Evolutionary conservation across 116 monocot species (phyloP), one percentile per base, ranked within the genome.

Genomic region (Posidonia oceanica): DNA sequence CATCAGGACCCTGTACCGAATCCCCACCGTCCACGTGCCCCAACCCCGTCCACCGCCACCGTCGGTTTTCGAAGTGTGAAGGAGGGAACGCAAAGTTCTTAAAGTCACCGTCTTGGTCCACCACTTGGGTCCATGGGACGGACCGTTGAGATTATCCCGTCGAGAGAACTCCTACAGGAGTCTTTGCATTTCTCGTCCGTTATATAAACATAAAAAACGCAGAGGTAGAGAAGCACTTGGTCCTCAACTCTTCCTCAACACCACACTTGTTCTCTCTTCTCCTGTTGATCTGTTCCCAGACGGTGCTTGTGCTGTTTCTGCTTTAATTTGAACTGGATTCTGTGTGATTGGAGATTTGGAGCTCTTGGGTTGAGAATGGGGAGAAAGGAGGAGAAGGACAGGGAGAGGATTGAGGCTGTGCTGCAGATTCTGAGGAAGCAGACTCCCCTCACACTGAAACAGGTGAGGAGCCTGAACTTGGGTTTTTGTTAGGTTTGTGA

Each of bases 341-440:
- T 66, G 66, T 29, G 29, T 29, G 29, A 29, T 29, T 29, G 41
- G 16, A 11, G 4, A 5, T 0, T 20, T 6, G 2, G 39, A 13
- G 63, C 12, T 58, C 39, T 40, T 39, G 44, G 20, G 22, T 67
- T 67, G 82, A 80, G 69, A 22, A 82, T 72, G 73, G 70, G 71
- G 58, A 78, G 79, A 17, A 70, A 76, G 54, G 82, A 79, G 29
- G 39, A 54, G 36, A 78, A 55, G 13, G 80, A 71, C 22, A 72
- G 77, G 61, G 80, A 85, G 37, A 66, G 83, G 39, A 77, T 89
- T 23, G 87, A 87, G 20, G 81, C 81, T 3, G 90, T 90, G 3
- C 85, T 86, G 39, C 73, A 74, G 22, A 79, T 83, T 66, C 72
- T 94, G 14, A 78, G 85, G 72, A 87, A 87, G 36, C 89, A 94